These are phyloP conservation scores for Gentiana dahurica DNA, from an alignment of 257 asterid genomes.

Conservation along the genomic window DNA sequence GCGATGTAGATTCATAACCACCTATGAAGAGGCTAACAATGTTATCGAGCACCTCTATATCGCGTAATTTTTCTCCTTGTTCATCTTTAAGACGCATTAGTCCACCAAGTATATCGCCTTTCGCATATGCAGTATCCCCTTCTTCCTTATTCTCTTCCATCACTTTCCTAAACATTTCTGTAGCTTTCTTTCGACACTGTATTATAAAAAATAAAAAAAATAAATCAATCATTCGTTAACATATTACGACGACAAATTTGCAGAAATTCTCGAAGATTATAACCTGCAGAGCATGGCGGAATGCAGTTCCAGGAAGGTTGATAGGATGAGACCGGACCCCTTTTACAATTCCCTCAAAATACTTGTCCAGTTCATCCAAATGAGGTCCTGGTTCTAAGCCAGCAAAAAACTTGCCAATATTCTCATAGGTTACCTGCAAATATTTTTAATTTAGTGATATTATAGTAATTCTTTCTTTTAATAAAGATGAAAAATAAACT, in stretches of 20 bases:
- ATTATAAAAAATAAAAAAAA: not conserved
- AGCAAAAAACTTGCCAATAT: constrained; percentile 41
- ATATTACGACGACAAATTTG: not conserved
- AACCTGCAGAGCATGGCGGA: constrained; percentile 33
- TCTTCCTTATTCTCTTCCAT: constrained; percentile 28
- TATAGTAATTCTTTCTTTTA: too few relatives aligned
- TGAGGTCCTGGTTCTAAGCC: constrained; percentile 30
- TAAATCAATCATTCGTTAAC: too few relatives aligned
- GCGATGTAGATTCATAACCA: constrained; percentile 18
- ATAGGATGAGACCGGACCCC: constrained; percentile 41
- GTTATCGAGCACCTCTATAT: constrained; percentile 17
- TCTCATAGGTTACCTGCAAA: constrained; percentile 33
- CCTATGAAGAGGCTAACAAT: constrained; percentile 15
- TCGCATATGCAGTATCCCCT: not conserved
- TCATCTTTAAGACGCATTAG: constrained; percentile 9
- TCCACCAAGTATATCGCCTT: constrained; percentile 10
- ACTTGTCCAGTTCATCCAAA: constrained; percentile 31
- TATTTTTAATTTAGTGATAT: too few relatives aligned
- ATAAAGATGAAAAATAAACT: constrained; percentile 13
- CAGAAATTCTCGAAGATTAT: not conserved
- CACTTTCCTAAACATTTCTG: constrained; percentile 29
- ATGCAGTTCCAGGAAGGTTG: constrained; percentile 41
- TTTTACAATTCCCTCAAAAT: constrained; percentile 14
- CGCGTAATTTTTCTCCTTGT: constrained; percentile 12
- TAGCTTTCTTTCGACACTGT: constrained; percentile 45